Evolutionary conservation across 1,139 yeast genomes (phyloP), one percentile per base, ranked within the genome.

Genomic region (Sugiyamaella pinicola): DNA sequence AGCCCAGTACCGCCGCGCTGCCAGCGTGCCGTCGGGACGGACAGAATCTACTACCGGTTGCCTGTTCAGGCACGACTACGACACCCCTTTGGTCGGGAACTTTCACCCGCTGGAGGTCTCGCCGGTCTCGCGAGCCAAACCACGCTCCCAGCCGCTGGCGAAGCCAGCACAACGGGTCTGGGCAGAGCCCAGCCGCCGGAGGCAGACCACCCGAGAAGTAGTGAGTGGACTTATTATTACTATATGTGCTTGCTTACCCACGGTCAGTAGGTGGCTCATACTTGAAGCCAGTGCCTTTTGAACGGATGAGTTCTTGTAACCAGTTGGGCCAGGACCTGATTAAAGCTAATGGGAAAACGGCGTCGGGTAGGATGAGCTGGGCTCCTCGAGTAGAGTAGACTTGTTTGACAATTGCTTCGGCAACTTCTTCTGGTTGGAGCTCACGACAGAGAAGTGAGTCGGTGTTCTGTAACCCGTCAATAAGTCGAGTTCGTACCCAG

Each of bases 401-500:
- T 24, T 54, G 57, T 12, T 54, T 41, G 13, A 56, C 51, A 2
- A 57, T 52, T 3, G 51, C 49, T 3, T 42, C 34, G 33, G 59
- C 44, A 24, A 57, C 58, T 9, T 52, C 42, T 12, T 52, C 55
- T 12, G 60, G 59, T 2, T 47, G 50, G 18, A 56, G 35, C 39
- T 52, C 52, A 7, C 54, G 46, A n/a, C 41, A 49, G 21, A 50
- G 44, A 13, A 55, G 21, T 24, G 46, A 49, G 39, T 53, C 49
- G 48, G 55, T 47, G 18, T 51, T 28, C 10, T 55, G 46, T 29
- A 56, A 51, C 3, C 51, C 59, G 6, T 51, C 44, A 6, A 57
- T 55, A 17, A 58, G 47, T 5, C 55, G 53, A 9, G 60, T 56
- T 34, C 57, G 53, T 35, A 55, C 55, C 59, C 59, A 58, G 43